These are phyloP conservation scores for Thyridium curvatum DNA, from an alignment of 2,329 filamentous ascomycete genomes.

Conservation along the genomic window DNA sequence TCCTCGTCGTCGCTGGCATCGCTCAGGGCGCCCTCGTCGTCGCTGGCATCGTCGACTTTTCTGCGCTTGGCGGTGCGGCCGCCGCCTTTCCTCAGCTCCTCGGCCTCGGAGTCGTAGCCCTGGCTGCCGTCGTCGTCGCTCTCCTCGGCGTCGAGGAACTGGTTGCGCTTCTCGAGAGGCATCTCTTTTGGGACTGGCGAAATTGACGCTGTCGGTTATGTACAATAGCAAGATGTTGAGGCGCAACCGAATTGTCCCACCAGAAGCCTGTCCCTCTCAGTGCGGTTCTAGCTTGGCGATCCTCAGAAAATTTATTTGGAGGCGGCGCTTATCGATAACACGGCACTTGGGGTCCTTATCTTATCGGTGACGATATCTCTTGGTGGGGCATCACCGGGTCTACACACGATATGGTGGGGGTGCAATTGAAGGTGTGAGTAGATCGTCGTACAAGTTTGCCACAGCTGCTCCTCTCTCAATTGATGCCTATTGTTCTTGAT, in stretches of 20 bases:
- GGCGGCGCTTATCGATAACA: background rate
- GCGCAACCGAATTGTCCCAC: no score
- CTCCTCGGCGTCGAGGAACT: slow-evolving; percentile 58
- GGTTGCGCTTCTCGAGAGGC: slow-evolving; percentile 64
- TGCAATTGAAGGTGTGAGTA: no score
- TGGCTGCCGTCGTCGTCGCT: slow-evolving; percentile 53
- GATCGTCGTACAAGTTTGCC: no score
- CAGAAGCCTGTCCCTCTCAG: no score
- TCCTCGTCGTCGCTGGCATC: slow-evolving; percentile 26
- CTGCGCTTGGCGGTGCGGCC: slow-evolving; percentile 56
- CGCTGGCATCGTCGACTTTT: slow-evolving; percentile 43
- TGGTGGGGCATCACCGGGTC: slow-evolving; percentile 3
- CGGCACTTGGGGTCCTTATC: slow-evolving; percentile 3
- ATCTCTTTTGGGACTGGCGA: no score
- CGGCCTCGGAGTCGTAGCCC: slow-evolving; percentile 61
- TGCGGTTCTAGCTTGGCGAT: no score
- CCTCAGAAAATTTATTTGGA: no score
- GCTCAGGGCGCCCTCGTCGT: slow-evolving; percentile 29
- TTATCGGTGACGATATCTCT: slow-evolving; percentile 4
- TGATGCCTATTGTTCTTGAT: no score
- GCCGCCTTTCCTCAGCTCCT: slow-evolving; percentile 63
- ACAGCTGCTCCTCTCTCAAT: no score
- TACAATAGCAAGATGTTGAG: no score
- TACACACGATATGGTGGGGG: no score
- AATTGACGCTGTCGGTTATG: no score